Evolutionary conservation across 1,139 yeast species (phyloP), one percentile per base, ranked within the genome.

Genomic region (Sugiyamaella xylanicola): DNA sequence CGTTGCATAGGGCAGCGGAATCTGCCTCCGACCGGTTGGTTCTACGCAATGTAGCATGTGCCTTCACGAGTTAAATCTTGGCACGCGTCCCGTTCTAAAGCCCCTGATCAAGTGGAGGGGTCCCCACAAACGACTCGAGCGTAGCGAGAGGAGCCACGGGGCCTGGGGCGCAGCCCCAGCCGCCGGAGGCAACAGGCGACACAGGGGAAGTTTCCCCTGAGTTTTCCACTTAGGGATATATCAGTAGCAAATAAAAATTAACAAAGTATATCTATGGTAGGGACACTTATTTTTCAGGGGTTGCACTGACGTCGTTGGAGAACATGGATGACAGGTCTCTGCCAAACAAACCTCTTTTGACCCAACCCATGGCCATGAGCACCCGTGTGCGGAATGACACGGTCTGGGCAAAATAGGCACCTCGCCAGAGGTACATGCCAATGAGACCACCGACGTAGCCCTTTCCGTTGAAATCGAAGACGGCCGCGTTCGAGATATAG

Each of bases 401-500:
- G 44, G 84, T 78, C 67, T 83, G 85, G 27, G 86, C 80, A 70
- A 83, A 83, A 69, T 83, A 83, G 27, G 82, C 84, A 43, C 85
- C 78, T 70, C 87, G 78, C 87, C 87, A 83, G 54, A 83, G 68
- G 66, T 83, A 83, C 84, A 83, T 81, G 37, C 87, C 87, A 41
- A 82, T 69, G 45, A 83, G 67, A 1, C 87, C 87, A 56, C 87
- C 86, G 58, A 81, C 75, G 29, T 81, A 75, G 60, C 79, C 75
- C 40, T 73, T 74, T n/a, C 84, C 84, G 45, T 81, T 79, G 56
- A 82, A 68, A 65, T 83, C 87, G 65, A 83, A 82, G 29, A 82
- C 86, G 0, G 87, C 87, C 35, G 84, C 82, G 64, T 83, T 83
- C 59, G 86, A 85, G 54, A 83, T 74, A 60, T 83, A 83, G 1